Evolutionary conservation across 768 basidiomycete genomes (phyloP), one percentile per base, ranked within the genome.

Genomic region (Rhodotorula babjevae): DNA sequence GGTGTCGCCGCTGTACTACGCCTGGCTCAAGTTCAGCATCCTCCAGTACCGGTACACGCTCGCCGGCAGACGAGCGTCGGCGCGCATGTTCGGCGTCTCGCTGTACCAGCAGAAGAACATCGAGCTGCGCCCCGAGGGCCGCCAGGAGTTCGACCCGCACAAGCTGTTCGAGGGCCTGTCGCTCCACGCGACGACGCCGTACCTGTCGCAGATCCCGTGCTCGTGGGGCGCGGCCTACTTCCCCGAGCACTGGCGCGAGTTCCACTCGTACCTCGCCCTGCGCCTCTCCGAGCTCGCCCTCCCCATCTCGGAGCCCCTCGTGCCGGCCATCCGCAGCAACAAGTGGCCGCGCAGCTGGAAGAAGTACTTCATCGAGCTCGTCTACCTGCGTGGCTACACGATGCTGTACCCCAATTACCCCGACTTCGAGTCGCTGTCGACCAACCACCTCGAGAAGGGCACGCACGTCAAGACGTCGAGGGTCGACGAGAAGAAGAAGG

Each of bases 201-300:
- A 92, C 80, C 85, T 93, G 56, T 92, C 91, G 0, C 89, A 90
- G 69, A 87, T 92, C 18, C 92, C 92, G 0, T 93, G 92, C 81
- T 91, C 90, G 81, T 94, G 91, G 92, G 92, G 92, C 23, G 92
- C 90, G 4, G 84, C 91, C 50, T 94, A 93, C 82, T 94, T 94
- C 79, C 91, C 92, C 19, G 86, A 90, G 74, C 88, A 89, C 77
- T 93, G 91, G 92, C 86, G 87, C 76, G 90, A 90, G 79, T 93
- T 93, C 80, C 90, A 93, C 81, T 81, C 83, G 63, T 93, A 90
- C 79, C 87, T 93, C 73, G 76, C 86, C 52, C 78, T 84, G n/a
- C 87, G 91, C 40, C 85, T 92, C n/a, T 84, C 87, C n/a, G 85
- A 86, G 67, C 58, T 80, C 71, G 68, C 85, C 70, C 78, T 82